Evolutionary conservation across 73 alveolate species (phyloP).

Genomic region (Paramecium caudatum): DNA sequence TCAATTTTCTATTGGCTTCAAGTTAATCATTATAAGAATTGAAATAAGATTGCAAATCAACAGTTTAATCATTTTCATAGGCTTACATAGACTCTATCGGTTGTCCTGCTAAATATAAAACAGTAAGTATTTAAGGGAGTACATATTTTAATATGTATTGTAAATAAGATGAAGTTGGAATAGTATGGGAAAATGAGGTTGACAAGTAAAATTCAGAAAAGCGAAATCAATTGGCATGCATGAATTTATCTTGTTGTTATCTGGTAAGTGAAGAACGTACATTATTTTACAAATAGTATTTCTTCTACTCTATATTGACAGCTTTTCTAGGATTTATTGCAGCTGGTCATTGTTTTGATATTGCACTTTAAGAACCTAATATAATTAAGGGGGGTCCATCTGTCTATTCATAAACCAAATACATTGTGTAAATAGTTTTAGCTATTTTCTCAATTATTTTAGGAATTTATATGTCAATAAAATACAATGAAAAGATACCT

Average conservation of each 20-base stretch:
- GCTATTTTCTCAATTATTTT: slow-evolving; percentile 31
- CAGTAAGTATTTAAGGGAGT: slow-evolving; percentile 22
- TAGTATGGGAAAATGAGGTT: slow-evolving; percentile 63
- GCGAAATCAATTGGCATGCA: slow-evolving; percentile 24
- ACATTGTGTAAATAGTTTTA: slow-evolving; percentile 10
- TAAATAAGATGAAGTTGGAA: slow-evolving; percentile 31
- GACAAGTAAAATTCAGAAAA: neutral
- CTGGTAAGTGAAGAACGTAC: slow-evolving; percentile 60
- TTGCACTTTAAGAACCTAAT: slow-evolving; percentile 40
- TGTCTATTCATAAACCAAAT: slow-evolving; percentile 35
- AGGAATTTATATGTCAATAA: slow-evolving; percentile 34
- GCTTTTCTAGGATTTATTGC: slow-evolving; percentile 58
- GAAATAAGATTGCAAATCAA: slow-evolving; percentile 47
- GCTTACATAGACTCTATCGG: slow-evolving; percentile 40
- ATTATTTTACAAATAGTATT: slow-evolving; percentile 36
- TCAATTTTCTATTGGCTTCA: slow-evolving; percentile 46
- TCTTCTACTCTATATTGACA: slow-evolving; percentile 34
- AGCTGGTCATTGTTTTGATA: slow-evolving; percentile 70
- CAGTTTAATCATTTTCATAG: neutral
- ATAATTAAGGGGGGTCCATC: slow-evolving; percentile 62
- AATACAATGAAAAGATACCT: neutral
- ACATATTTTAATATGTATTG: slow-evolving; percentile 11
- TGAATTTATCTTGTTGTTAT: slow-evolving; percentile 53
- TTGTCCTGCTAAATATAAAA: slow-evolving; percentile 63
- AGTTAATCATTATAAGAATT: slow-evolving; percentile 1